Conservation (phyloP, 495 filamentous ascomycete genomes). For the Neurospora cerealis region DNA sequence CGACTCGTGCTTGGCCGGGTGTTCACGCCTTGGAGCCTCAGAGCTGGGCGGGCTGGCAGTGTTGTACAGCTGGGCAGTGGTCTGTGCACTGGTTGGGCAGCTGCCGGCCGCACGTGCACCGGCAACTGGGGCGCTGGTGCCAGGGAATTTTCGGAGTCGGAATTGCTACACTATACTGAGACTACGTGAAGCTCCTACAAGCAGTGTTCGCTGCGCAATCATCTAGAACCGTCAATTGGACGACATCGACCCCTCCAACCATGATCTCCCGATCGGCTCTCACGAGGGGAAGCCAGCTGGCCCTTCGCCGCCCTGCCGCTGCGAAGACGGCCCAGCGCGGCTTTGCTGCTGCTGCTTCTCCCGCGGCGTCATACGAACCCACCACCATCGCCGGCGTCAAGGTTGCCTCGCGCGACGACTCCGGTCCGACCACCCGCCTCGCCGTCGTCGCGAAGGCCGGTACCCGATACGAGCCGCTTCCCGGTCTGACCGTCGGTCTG, state of each 20-base stretch:
- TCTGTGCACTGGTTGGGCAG: not conserved
- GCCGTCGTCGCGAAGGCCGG: conserved; percentile 88
- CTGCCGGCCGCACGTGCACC: not conserved
- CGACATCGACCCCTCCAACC: conserved; percentile 42
- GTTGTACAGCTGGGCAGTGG: not conserved
- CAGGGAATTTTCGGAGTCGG: conserved; percentile 30
- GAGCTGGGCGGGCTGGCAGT: not conserved
- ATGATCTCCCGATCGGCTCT: conserved; percentile 83
- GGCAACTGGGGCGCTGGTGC: not conserved
- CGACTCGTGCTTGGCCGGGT: not conserved
- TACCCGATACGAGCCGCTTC: conserved; percentile 78
- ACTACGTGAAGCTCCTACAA: conserved; percentile 7
- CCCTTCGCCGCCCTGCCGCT: conserved; percentile 56
- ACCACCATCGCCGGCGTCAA: conserved; percentile 80
- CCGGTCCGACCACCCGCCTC: conserved; percentile 79
- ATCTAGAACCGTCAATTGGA: conserved; percentile 32
- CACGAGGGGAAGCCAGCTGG: conserved; percentile 66
- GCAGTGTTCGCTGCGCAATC: conserved; percentile 24
- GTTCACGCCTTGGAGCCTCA: not conserved
- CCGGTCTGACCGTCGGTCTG: conserved; percentile 81
- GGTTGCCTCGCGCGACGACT: conserved; percentile 77
- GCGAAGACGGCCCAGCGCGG: conserved; percentile 48
- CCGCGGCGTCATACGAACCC: conserved; percentile 72
- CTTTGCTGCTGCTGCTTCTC: conserved; percentile 72
- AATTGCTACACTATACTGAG: not conserved